Evolutionary conservation across 2,329 filamentous ascomycete species (phyloP), one percentile per base, ranked within the genome.

Genomic region (Colletotrichum chlorophyti): DNA sequence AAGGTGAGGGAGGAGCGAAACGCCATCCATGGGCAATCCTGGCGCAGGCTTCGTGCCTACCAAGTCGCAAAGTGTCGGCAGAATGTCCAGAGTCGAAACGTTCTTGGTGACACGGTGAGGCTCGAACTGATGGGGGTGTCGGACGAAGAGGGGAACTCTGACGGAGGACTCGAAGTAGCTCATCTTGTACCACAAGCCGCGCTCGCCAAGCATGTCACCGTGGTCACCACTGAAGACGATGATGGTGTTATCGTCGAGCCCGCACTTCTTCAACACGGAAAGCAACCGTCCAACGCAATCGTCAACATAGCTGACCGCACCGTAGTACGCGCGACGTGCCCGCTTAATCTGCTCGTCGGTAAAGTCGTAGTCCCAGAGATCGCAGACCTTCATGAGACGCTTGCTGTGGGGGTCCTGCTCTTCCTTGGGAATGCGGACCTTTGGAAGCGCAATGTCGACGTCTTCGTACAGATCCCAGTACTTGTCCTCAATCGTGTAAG

Each of bases 121-220:
- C 12, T 81, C 72, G 73, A 94, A 96, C 61, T 82, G 83, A 66
- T 87, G 81, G 23, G 93, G 93, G 67, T 93, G 87, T 73, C 92
- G 89, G 71, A 97, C 83, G 64, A 97, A 81, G 70, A 97, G 87
- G 1, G 93, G 93, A 19, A 97, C 93, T 24, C 93, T 89, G 41
- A 92, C 91, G 11, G 92, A 96, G 35, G 89, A 89, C 81, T 97
- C 93, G 68, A 93, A 97, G 83, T 95, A 97, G 70, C 87, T 92
- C 93, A 97, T 97, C 83, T 97, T 97, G 81, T 97, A 93, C 93
- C 93, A 97, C 42, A 97, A 79, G 6, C 91, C 90, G 50, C 92
- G 88, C 79, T 97, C 93, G 58, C 93, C 93, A 7, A 97, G 84
- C 93, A 97, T 97, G 74, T 97, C 93, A 53, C 93, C 93, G 69